These are phyloP conservation scores for Bathelium albidoporum DNA, from an alignment of 495 filamentous ascomycete genomes.

Conservation along the genomic window DNA sequence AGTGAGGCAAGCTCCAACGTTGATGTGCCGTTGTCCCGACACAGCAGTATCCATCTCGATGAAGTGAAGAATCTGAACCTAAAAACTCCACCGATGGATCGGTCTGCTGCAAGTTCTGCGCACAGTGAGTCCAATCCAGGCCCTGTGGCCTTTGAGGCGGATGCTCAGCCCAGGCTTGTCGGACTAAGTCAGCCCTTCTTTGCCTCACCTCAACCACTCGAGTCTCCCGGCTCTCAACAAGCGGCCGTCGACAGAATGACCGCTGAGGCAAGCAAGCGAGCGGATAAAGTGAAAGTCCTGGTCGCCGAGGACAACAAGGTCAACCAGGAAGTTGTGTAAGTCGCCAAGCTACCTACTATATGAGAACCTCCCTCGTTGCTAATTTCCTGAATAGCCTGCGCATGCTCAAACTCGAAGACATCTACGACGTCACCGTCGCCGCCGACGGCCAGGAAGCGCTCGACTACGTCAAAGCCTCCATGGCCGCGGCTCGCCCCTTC, in stretches of 20 bases:
- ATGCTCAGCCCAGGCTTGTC: constrained; percentile 63
- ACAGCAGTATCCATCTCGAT: constrained; percentile 20
- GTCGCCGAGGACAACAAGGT: constrained; percentile 91
- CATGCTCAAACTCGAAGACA: constrained; percentile 60
- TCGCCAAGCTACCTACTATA: not conserved
- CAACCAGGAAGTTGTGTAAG: constrained; percentile 78
- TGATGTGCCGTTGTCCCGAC: constrained; percentile 18
- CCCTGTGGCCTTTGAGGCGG: constrained; percentile 18
- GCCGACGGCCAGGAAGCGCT: constrained; percentile 80
- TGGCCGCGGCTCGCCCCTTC: constrained; percentile 61
- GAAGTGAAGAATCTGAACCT: not conserved
- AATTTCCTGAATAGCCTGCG: constrained; percentile 30
- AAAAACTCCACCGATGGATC: not conserved
- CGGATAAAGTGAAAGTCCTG: constrained; percentile 64
- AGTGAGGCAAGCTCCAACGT: constrained; percentile 38
- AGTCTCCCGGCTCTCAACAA: constrained; percentile 36
- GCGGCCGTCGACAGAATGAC: constrained; percentile 42
- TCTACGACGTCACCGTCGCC: constrained; percentile 41
- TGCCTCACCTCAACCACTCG: constrained; percentile 44
- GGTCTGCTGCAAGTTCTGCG: not conserved
- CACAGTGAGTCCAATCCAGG: constrained; percentile 1
- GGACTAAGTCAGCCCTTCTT: constrained; percentile 84
- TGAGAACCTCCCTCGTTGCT: not conserved
- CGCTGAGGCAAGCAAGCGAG: constrained; percentile 33
- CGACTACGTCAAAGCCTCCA: constrained; percentile 70